Conservation (phyloP, 306 rosid species). For the Parietaria judaica region DNA sequence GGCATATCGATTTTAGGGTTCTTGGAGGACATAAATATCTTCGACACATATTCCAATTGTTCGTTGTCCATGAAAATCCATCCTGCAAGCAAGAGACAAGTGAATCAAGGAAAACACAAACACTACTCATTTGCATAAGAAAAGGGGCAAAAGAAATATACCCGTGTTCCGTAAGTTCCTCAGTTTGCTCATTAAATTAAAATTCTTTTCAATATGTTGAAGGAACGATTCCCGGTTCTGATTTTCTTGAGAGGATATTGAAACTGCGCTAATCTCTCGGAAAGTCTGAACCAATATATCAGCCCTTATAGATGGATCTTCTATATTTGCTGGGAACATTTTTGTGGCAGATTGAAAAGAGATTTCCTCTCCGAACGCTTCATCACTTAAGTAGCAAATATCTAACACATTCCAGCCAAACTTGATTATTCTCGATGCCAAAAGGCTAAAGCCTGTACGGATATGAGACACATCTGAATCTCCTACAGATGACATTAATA, state of each 20-base stretch:
- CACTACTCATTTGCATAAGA: not conserved
- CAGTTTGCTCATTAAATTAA: constrained; percentile 42
- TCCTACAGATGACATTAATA: constrained; percentile 44
- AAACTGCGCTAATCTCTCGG: constrained; percentile 68
- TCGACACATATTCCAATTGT: constrained; percentile 59
- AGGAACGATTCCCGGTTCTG: constrained; percentile 65
- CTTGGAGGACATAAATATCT: constrained; percentile 34
- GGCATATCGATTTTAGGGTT: constrained; percentile 27
- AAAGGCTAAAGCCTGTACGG: constrained; percentile 59
- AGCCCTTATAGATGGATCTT: constrained; percentile 78
- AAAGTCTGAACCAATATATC: constrained; percentile 82
- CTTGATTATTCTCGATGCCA: constrained; percentile 61
- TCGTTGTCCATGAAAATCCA: constrained; percentile 81
- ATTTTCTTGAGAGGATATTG: constrained; percentile 40
- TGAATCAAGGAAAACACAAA: constrained; percentile 10
- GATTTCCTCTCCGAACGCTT: constrained; percentile 42
- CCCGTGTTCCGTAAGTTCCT: constrained; percentile 51
- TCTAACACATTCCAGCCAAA: constrained; percentile 79
- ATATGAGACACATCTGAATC: constrained; percentile 38
- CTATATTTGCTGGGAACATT: constrained; percentile 91
- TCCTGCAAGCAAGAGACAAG: constrained; percentile 56
- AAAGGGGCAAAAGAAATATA: constrained; percentile 14
- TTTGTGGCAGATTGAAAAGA: constrained; percentile 56
- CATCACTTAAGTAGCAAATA: constrained; percentile 73
- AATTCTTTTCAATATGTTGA: constrained; percentile 60